phyloP scores from a whole-genome alignment of 805 yeast species.

The Komagataella populi region DNA sequence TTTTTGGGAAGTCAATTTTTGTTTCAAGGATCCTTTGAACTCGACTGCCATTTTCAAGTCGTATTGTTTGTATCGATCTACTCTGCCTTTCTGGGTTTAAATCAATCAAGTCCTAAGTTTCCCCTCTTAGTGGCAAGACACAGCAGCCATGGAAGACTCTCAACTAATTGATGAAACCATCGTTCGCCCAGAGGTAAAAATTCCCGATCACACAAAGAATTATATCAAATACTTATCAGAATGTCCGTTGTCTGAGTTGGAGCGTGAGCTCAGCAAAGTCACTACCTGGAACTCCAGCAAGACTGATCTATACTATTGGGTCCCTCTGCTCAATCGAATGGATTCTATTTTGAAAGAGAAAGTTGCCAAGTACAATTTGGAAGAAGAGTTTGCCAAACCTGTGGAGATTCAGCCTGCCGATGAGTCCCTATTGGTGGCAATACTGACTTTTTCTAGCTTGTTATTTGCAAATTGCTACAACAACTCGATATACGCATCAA shows the following conservation, averaged over 20 bases:
- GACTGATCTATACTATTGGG: constrained; percentile 59
- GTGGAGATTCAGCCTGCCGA: constrained; percentile 31
- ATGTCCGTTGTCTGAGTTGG: neutral
- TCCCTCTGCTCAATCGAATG: constrained; percentile 59
- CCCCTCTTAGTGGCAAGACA: neutral
- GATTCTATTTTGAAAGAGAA: constrained; percentile 49
- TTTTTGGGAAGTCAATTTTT: neutral
- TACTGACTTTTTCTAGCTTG: constrained; percentile 47
- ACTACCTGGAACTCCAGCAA: constrained; percentile 24
- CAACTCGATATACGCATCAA: constrained; percentile 53
- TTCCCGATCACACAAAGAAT: neutral
- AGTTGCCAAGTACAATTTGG: constrained; percentile 39
- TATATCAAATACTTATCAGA: neutral
- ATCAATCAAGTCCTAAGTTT: neutral
- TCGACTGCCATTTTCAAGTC: neutral
- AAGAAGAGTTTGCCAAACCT: constrained; percentile 31
- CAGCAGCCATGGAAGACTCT: neutral
- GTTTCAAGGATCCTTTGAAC: neutral
- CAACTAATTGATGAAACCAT: neutral
- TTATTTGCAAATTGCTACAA: constrained; percentile 60
- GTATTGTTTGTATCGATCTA: neutral
- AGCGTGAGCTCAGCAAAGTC: neutral
- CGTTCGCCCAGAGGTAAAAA: neutral
- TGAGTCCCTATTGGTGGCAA: constrained; percentile 28
- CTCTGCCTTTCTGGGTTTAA: neutral